These are phyloP conservation scores for Magnaporthiopsis rhizophila DNA, from an alignment of 2,329 filamentous ascomycete species.

Conservation along the genomic window DNA sequence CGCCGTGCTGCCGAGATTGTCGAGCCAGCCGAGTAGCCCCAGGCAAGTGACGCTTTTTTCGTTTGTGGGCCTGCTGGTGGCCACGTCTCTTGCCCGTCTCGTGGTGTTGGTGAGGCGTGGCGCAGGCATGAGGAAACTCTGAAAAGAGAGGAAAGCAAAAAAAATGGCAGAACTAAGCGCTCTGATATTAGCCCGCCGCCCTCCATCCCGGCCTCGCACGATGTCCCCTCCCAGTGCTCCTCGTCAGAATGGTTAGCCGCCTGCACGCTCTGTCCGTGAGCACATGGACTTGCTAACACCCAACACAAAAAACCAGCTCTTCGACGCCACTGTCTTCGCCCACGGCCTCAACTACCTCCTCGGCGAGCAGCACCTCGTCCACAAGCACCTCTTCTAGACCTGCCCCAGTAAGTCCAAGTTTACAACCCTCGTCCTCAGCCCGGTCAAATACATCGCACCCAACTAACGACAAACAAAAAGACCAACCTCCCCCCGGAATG, in stretches of 20 bases:
- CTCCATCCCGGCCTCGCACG: not conserved
- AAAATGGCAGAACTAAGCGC: not conserved
- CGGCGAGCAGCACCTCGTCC: not conserved
- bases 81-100: not conserved
- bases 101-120: not conserved
- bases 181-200: not conserved
- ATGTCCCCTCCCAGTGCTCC: not conserved
- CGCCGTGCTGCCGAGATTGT: slow-evolving; percentile 2
- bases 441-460: not conserved
- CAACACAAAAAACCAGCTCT: not conserved
- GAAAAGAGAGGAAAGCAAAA: too few species aligned
- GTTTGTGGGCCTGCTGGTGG: not conserved
- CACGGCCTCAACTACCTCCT: not conserved
- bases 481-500: slow-evolving; percentile 2
- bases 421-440: not conserved
- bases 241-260: not conserved
- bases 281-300: not conserved
- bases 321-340: not conserved
- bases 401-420: not conserved
- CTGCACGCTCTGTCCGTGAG: not conserved
- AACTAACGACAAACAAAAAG: not conserved
- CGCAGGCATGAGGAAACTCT: not conserved
- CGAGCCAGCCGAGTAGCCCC: not conserved
- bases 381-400: not conserved
- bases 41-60: not conserved